Percentiles rank a stretch among this genome's conserved stretches.
These are phyloP conservation scores for Barnettozyma wickerhamii DNA, from an alignment of 805 yeast species.

Conservation along the genomic window DNA sequence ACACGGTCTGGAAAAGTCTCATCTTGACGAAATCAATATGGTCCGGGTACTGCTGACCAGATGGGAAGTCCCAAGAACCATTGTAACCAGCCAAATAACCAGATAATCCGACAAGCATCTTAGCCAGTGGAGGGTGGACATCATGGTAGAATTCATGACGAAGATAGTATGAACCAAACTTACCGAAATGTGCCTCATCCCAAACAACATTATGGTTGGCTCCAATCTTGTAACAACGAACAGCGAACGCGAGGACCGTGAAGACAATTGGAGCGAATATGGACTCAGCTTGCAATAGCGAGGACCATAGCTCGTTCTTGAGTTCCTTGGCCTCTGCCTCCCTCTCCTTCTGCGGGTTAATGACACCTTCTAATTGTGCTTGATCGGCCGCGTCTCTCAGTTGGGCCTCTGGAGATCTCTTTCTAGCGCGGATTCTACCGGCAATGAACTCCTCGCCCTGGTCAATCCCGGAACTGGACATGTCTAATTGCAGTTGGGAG, in stretches of 20 bases:
- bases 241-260: slow-evolving; percentile 63
- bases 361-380: slow-evolving; percentile 1
- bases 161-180: slow-evolving; percentile 88
- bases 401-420: slow-evolving; percentile 4
- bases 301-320: slow-evolving; percentile 20
- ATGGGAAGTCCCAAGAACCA: slow-evolving; percentile 86
- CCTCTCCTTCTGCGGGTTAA: slow-evolving; percentile 1
- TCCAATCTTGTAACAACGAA: slow-evolving; percentile 74
- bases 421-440: slow-evolving; percentile 19
- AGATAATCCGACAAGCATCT: slow-evolving; percentile 83
- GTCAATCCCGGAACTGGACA: slow-evolving; percentile 16
- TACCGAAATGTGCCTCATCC: slow-evolving; percentile 98
- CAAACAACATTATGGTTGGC: slow-evolving; percentile 77
- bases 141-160: slow-evolving; percentile 90
- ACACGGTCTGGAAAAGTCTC: slow-evolving; percentile 84
- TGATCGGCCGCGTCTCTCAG: background rate
- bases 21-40: slow-evolving; percentile 75
- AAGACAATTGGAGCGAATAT: slow-evolving; percentile 57
- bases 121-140: slow-evolving; percentile 97
- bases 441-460: slow-evolving; percentile 13
- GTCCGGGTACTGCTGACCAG: slow-evolving; percentile 74
- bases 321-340: slow-evolving; percentile 12
- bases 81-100: slow-evolving; percentile 85
- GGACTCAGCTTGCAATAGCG: slow-evolving; percentile 20
- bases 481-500: background rate